Conservation (phyloP, 768 basidiomycete species). For the Pleurotus sapidus region DNA sequence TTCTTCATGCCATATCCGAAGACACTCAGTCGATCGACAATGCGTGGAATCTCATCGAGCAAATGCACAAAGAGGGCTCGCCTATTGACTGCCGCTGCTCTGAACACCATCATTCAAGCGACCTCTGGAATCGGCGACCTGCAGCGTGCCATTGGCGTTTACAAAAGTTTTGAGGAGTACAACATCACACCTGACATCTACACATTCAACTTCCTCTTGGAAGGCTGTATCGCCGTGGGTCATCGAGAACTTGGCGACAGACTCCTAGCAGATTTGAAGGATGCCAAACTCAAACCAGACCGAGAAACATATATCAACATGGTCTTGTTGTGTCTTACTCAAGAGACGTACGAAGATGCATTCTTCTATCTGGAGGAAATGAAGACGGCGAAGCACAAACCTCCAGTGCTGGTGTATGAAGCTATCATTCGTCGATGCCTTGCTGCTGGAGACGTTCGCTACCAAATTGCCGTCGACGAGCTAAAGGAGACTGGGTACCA, state of each 20-base stretch:
- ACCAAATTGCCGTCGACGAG: slow-evolving; percentile 65
- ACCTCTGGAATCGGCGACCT: slow-evolving; percentile 60
- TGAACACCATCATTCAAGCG: slow-evolving; percentile 69
- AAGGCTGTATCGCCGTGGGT: slow-evolving; percentile 54
- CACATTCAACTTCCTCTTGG: slow-evolving; percentile 69
- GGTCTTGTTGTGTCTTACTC: slow-evolving; percentile 68
- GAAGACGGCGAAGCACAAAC: slow-evolving; percentile 59
- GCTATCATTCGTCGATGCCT: slow-evolving; percentile 59
- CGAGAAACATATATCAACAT: slow-evolving; percentile 62
- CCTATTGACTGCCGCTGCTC: slow-evolving; percentile 52
- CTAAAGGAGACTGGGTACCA: slow-evolving; percentile 61
- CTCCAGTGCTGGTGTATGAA: slow-evolving; percentile 54
- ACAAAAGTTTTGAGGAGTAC: slow-evolving; percentile 59
- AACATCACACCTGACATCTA: slow-evolving; percentile 53
- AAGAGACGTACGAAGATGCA: slow-evolving; percentile 77
- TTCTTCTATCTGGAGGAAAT: slow-evolving; percentile 90
- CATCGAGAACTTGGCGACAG: slow-evolving; percentile 70
- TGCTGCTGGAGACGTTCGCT: slow-evolving; percentile 54
- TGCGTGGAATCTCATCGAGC: slow-evolving; percentile 62
- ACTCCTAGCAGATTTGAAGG: slow-evolving; percentile 65
- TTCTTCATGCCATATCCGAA: slow-evolving; percentile 44
- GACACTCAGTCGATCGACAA: slow-evolving; percentile 56
- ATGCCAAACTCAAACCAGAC: slow-evolving; percentile 52
- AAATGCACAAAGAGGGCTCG: slow-evolving; percentile 51
- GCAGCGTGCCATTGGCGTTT: slow-evolving; percentile 75